A percentile compares a stretch with the other conserved stretches of the same genome.
Evolutionary conservation across 208 protist genomes (phyloP).

Genomic region (Tritrichomonas foetus): DNA sequence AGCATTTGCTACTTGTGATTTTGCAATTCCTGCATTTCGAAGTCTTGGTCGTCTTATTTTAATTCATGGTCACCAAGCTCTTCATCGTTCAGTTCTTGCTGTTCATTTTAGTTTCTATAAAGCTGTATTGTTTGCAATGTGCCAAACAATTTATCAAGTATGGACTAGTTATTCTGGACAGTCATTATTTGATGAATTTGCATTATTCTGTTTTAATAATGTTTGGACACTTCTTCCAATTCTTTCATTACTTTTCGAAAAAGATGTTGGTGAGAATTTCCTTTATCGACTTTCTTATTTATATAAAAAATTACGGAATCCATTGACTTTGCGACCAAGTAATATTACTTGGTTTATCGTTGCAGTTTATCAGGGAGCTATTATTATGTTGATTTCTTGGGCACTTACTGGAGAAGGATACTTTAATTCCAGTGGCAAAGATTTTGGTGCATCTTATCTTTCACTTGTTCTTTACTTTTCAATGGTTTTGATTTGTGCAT

Average conservation of each 20-base stretch:
- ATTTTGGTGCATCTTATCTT: not conserved
- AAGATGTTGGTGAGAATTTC: not conserved
- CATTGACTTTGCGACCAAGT: not conserved
- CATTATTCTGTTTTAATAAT: not conserved
- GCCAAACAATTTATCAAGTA: not conserved
- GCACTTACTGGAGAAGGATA: not conserved
- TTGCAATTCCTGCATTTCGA: not conserved
- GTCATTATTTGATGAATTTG: not conserved
- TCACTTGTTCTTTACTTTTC: not conserved
- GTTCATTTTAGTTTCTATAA: conserved; percentile 32
- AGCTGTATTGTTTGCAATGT: not conserved
- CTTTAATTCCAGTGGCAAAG: not conserved
- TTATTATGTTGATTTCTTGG: not conserved
- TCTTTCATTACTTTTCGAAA: not conserved
- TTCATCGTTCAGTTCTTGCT: conserved; percentile 8
- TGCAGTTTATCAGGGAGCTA: not conserved
- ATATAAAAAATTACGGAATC: not conserved
- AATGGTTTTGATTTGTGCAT: not conserved
- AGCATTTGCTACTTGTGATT: not conserved
- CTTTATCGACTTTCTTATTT: not conserved
- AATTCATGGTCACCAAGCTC: not conserved
- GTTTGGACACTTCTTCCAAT: conserved; percentile 21
- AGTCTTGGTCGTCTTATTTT: not conserved
- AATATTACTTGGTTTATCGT: not conserved
- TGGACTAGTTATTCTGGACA: not conserved